A percentile compares a stretch with the other conserved stretches of the same genome.
These are phyloP conservation scores for Pythium aphanidermatum DNA, from an alignment of 352 stramenopile species.

Conservation along the genomic window DNA sequence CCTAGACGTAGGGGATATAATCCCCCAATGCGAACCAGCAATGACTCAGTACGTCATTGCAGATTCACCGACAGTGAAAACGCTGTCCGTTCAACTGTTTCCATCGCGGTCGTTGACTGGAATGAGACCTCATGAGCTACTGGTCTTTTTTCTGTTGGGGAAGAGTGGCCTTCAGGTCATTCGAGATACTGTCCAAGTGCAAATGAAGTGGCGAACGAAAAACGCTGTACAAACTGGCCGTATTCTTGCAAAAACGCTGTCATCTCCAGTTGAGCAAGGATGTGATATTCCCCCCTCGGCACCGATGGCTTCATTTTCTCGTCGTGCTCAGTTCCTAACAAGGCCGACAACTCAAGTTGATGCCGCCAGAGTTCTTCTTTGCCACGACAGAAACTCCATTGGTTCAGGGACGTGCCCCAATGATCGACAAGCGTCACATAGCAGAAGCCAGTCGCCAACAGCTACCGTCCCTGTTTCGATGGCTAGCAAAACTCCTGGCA, in stretches of 20 bases:
- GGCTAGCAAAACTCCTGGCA: too few relatives aligned
- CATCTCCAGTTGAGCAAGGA: background rate
- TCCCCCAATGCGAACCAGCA: background rate
- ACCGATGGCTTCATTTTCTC: background rate
- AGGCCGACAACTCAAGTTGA: slow-evolving; percentile 1
- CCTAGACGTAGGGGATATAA: slow-evolving; percentile 1
- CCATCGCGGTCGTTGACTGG: background rate
- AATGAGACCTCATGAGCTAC: slow-evolving; percentile 19
- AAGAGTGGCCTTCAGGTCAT: slow-evolving; percentile 26
- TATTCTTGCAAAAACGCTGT: slow-evolving; percentile 16
- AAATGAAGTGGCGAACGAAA: slow-evolving; percentile 22
- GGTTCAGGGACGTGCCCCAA: background rate
- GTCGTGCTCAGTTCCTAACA: too few relatives aligned
- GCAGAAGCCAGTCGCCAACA: too few relatives aligned
- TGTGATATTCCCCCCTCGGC: background rate
- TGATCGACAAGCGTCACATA: background rate
- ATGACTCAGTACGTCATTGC: slow-evolving; percentile 29
- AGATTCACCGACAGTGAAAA: slow-evolving; percentile 33
- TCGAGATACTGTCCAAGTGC: slow-evolving; percentile 19
- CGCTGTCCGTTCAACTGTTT: slow-evolving; percentile 26
- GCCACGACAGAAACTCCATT: too few relatives aligned
- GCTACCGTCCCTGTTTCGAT: too few relatives aligned
- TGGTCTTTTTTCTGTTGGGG: slow-evolving; percentile 25
- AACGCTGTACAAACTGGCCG: slow-evolving; percentile 22
- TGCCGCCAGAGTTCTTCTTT: slow-evolving; percentile 5